A percentile compares a stretch with the other conserved stretches of the same genome.
These are phyloP conservation scores for Epichloe elymi DNA, from an alignment of 2,329 filamentous ascomycete species.

Conservation along the genomic window DNA sequence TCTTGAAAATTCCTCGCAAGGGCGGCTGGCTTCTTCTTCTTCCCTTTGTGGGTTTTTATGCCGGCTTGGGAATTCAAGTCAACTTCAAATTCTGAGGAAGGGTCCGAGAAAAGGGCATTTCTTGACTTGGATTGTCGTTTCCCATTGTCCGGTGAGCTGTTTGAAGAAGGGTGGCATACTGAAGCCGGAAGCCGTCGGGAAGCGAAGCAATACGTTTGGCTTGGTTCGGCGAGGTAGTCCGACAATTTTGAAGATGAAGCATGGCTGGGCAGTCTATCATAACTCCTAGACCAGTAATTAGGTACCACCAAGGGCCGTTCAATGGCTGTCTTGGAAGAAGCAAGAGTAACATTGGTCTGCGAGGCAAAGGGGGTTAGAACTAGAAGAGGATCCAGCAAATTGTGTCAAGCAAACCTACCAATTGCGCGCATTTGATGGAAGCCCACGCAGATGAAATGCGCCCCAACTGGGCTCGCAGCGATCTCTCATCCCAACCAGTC, in stretches of 20 bases:
- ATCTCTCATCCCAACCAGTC: conserved; percentile 14
- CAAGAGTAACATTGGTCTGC: neutral
- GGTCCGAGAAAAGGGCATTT: conserved; percentile 9
- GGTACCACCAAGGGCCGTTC: neutral
- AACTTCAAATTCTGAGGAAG: conserved; percentile 10
- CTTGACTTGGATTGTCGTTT: neutral
- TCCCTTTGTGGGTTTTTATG: conserved; percentile 7
- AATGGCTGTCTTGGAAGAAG: neutral
- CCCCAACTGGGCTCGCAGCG: conserved; percentile 21
- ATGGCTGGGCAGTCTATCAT: neutral
- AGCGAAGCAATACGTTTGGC: conserved; percentile 4
- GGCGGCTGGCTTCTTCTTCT: conserved; percentile 10
- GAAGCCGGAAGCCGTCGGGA: conserved; percentile 4
- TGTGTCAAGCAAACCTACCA: neutral
- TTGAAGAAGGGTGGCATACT: neutral
- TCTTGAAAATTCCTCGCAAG: conserved; percentile 6
- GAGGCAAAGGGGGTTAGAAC: neutral
- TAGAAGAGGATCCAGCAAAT: neutral
- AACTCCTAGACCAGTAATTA: conserved; percentile 1
- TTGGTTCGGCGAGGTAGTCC: neutral
- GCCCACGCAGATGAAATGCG: conserved; percentile 22
- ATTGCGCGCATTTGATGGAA: neutral
- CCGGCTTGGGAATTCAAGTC: conserved; percentile 11
- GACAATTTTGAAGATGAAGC: neutral
- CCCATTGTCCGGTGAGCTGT: neutral